Evolutionary conservation across 108 stramenopile species (phyloP), one percentile per base, ranked within the genome.

Genomic region (Schizochytrium sp.): DNA sequence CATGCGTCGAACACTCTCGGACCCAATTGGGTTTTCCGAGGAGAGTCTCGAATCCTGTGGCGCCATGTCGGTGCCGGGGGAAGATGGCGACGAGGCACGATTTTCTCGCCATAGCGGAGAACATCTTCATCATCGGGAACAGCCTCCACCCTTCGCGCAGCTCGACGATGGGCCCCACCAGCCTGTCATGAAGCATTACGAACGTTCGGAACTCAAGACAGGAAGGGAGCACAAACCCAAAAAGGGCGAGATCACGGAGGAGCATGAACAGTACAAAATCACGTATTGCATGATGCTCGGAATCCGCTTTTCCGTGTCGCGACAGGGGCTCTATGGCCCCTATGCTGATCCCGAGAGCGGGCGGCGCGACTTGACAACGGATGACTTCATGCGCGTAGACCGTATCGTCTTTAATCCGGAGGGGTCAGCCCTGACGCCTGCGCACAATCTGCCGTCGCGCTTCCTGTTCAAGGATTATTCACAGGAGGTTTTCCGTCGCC

Each of bases 401-500:
- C 29, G 34, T 89, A 97, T 97, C 90, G 93, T 95, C 57, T 98
- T 99, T 90, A 95, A 94, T 57, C 95, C 98, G 53, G 72, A 95
- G 72, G 98, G 98, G 53, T 92, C 94, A 4, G 88, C 93, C n/a
- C 94, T 91, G 5, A 98, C 98, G 23, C 98, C 98, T 44, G 96
- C 98, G 19, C 98, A 98, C 92, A 93, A 96, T 63, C 94, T 99
- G 58, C 92, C 93, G 16, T 96, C 98, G 91, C 97, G 97, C n/a
- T 99, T 99, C 95, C 98, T 98, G 91, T 98, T 99, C 95, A 99
- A 99, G 89, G 97, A 97, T 72, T 99, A 98, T 72, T 93, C 96
- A 47, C 98, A 96, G 14, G 88, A 95, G 25, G 96, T 96, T 18
- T 98, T 98, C 91, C 95, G 95, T 12, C 96, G 96, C 69, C 90